phyloP scores from a whole-genome alignment of 768 basidiomycete genomes.

The Lactarius tabidus region DNA sequence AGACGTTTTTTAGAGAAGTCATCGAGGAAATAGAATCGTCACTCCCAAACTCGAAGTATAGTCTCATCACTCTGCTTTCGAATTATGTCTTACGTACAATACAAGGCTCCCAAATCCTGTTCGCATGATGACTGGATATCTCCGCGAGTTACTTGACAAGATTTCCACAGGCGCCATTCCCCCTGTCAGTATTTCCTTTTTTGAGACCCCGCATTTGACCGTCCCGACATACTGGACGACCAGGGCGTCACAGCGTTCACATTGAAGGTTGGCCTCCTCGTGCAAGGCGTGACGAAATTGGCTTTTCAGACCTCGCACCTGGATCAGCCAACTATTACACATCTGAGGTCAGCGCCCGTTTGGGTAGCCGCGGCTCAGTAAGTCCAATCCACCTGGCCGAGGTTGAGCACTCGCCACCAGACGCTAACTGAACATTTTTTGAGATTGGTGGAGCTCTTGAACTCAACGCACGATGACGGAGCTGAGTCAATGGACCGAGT shows the following conservation, averaged over 20 bases:
- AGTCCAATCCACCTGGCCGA: not conserved
- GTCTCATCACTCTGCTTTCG: not conserved
- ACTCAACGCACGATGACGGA: constrained; percentile 1
- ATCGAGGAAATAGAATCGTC: constrained; percentile 1
- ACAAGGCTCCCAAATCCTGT: constrained; percentile 10
- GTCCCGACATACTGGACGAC: constrained; percentile 1
- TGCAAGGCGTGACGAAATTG: constrained; percentile 15
- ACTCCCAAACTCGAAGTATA: constrained; percentile 7
- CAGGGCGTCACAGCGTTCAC: constrained; percentile 2
- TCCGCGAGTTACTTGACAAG: constrained; percentile 10
- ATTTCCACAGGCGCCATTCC: not conserved
- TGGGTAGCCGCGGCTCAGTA: constrained; percentile 19
- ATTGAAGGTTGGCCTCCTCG: constrained; percentile 14
- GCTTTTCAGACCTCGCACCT: not conserved
- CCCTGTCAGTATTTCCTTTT: not conserved
- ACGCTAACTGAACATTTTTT: not conserved
- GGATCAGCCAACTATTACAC: constrained; percentile 1
- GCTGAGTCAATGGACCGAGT: not conserved
- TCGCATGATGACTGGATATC: not conserved
- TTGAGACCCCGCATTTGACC: not conserved
- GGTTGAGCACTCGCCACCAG: not conserved
- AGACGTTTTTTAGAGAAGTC: constrained; percentile 8
- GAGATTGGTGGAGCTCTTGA: constrained; percentile 14
- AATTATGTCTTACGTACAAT: not conserved
- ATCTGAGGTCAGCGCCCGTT: constrained; percentile 17